These are phyloP conservation scores for Pestalotiopsis sp. DNA, from an alignment of 2,329 filamentous ascomycete species.

Conservation along the genomic window DNA sequence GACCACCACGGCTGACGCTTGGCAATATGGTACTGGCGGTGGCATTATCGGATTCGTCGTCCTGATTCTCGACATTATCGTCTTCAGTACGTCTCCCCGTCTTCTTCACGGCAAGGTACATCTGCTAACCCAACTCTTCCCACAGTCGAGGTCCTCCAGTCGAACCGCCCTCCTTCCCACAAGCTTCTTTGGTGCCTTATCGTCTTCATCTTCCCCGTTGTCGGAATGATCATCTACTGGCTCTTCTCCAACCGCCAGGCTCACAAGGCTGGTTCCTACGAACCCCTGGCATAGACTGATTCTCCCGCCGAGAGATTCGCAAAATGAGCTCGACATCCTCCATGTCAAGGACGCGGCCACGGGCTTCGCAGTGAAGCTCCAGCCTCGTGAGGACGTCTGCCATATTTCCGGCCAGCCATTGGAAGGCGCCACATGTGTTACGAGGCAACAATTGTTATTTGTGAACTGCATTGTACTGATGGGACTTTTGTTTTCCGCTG, in stretches of 20 bases:
- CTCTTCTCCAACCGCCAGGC: conserved; percentile 64
- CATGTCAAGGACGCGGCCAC: not conserved
- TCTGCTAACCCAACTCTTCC: not conserved
- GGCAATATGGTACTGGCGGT: conserved; percentile 64
- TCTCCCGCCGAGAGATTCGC: not conserved
- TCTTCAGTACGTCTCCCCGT: conserved; percentile 56
- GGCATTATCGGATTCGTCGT: conserved; percentile 64
- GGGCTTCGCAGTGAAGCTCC: not conserved
- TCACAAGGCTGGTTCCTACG: conserved; percentile 59
- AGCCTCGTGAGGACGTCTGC: not conserved
- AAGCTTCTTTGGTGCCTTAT: conserved; percentile 66
- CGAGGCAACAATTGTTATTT: not conserved
- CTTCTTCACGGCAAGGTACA: not conserved
- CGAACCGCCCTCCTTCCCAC: conserved; percentile 56
- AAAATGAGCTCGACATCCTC: not conserved
- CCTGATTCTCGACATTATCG: conserved; percentile 63
- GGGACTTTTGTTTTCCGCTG: not conserved
- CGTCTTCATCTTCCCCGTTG: conserved; percentile 66
- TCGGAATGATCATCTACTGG: conserved; percentile 65
- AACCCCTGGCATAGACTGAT: conserved; percentile 41
- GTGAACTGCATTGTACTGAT: not conserved
- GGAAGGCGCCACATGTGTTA: not conserved
- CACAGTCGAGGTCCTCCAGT: conserved; percentile 66
- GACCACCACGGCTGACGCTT: conserved; percentile 42
- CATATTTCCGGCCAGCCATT: not conserved